Percentiles rank a stretch among this genome's conserved stretches.
Conservation (phyloP, 2,329 filamentous ascomycete genomes). For the Hypoxylon sp. region DNA sequence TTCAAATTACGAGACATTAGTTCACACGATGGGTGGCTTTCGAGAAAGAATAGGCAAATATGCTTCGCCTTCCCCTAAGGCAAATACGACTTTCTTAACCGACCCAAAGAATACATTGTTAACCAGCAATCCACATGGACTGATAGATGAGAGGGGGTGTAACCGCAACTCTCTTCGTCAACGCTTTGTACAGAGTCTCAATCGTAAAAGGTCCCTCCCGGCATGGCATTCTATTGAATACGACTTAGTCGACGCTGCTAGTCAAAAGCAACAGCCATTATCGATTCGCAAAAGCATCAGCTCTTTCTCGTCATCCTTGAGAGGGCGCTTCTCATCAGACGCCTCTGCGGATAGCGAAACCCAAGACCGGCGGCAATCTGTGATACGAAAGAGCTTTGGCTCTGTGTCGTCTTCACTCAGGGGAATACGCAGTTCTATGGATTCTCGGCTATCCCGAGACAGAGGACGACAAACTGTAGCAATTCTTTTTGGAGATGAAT, state of each 20-base stretch:
- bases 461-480: constrained; percentile 20
- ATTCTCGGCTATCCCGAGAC: constrained; percentile 21
- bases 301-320: constrained; percentile 34
- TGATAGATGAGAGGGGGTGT: not conserved
- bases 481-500: constrained; percentile 19
- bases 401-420: constrained; percentile 46
- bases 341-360: constrained; percentile 1
- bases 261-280: constrained; percentile 10
- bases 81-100: not conserved
- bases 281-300: constrained; percentile 35
- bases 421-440: constrained; percentile 29
- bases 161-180: constrained; percentile 23
- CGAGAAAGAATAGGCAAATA: constrained; percentile 19
- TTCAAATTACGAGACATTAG: constrained; percentile 5
- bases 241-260: no score
- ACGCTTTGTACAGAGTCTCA: constrained; percentile 24
- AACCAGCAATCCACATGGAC: not conserved
- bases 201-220: constrained; percentile 18
- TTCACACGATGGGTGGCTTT: constrained; percentile 25
- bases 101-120: not conserved
- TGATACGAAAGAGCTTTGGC: constrained; percentile 43
- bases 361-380: constrained; percentile 10
- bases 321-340: constrained; percentile 21
- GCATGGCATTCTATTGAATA: constrained; percentile 1
- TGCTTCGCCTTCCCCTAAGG: not conserved